Percentiles rank a stretch among this genome's conserved stretches.
Evolutionary conservation across 140 eudicot species (phyloP).

Genomic region (Stevia rebaudiana): DNA sequence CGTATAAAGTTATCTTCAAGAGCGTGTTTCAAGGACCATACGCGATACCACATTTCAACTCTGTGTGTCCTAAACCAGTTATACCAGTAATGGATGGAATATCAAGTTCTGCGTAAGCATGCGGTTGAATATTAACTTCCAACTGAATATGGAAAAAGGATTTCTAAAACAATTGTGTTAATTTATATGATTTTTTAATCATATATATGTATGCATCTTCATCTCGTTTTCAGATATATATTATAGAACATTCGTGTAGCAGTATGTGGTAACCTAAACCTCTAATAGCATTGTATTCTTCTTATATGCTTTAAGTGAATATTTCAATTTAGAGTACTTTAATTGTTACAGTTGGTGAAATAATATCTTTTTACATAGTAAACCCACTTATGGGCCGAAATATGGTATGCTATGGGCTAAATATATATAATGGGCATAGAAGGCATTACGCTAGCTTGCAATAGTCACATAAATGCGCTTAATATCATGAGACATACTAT

Average conservation of each 20-base stretch:
- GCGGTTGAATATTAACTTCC: background rate
- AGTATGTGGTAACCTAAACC: background rate
- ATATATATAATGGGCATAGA: too few species aligned
- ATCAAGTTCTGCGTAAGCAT: slow-evolving; percentile 13
- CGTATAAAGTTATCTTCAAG: slow-evolving; percentile 30
- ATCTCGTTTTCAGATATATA: background rate
- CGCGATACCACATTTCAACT: slow-evolving; percentile 32
- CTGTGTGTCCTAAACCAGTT: slow-evolving; percentile 15
- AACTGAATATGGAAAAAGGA: background rate
- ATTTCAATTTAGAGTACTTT: background rate
- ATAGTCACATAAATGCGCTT: too few species aligned
- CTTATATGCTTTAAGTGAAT: too few species aligned
- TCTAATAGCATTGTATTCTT: background rate
- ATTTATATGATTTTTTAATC: background rate
- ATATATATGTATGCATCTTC: background rate
- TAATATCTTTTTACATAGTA: background rate
- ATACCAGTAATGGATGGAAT: background rate
- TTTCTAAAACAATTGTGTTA: background rate
- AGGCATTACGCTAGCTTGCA: too few species aligned
- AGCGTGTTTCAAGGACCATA: slow-evolving; percentile 41
- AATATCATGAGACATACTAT: too few species aligned
- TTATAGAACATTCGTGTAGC: background rate
- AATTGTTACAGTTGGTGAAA: background rate
- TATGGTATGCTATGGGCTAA: too few species aligned
- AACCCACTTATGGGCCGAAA: background rate